These are phyloP conservation scores for Diutina mesorugosa DNA, from an alignment of 1,139 yeast genomes.

Conservation along the genomic window DNA sequence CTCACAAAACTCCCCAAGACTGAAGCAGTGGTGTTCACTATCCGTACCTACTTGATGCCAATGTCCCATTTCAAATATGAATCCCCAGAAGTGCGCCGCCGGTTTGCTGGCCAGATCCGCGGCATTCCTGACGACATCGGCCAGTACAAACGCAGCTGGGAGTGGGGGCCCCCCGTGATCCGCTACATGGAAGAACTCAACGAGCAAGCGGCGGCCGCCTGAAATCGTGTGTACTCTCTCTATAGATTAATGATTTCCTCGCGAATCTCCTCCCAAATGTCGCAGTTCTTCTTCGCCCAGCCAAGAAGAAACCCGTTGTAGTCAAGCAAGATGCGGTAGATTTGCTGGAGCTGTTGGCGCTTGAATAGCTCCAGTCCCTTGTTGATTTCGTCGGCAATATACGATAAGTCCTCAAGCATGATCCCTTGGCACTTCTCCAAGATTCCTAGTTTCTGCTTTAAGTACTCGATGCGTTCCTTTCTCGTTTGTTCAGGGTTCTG, in stretches of 20 bases:
- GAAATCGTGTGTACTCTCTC: neutral
- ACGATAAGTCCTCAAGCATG: slow-evolving; percentile 41
- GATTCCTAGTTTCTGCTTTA: slow-evolving; percentile 38
- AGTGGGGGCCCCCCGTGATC: slow-evolving; percentile 27
- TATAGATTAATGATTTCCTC: slow-evolving; percentile 16
- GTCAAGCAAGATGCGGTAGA: slow-evolving; percentile 29
- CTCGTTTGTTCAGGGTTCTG: slow-evolving; percentile 59
- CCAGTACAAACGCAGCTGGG: slow-evolving; percentile 22
- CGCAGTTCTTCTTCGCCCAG: slow-evolving; percentile 63
- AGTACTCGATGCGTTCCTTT: slow-evolving; percentile 38
- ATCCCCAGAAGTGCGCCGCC: slow-evolving; percentile 27
- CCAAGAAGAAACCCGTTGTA: slow-evolving; percentile 47
- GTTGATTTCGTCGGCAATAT: slow-evolving; percentile 38
- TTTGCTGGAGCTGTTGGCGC: slow-evolving; percentile 31
- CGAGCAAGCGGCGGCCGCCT: neutral
- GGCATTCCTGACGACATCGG: slow-evolving; percentile 28
- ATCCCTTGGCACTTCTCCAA: slow-evolving; percentile 46
- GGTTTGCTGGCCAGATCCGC: slow-evolving; percentile 27
- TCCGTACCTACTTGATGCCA: slow-evolving; percentile 58
- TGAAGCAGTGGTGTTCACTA: slow-evolving; percentile 42
- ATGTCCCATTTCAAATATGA: slow-evolving; percentile 39
- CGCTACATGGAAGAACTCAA: slow-evolving; percentile 12
- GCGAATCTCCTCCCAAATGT: slow-evolving; percentile 61
- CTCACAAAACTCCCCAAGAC: slow-evolving; percentile 46
- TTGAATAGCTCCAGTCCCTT: slow-evolving; percentile 40